Base-by-base conservation (phyloP, 345 rosid genomes). In the Eucalyptus regnans region DNA sequence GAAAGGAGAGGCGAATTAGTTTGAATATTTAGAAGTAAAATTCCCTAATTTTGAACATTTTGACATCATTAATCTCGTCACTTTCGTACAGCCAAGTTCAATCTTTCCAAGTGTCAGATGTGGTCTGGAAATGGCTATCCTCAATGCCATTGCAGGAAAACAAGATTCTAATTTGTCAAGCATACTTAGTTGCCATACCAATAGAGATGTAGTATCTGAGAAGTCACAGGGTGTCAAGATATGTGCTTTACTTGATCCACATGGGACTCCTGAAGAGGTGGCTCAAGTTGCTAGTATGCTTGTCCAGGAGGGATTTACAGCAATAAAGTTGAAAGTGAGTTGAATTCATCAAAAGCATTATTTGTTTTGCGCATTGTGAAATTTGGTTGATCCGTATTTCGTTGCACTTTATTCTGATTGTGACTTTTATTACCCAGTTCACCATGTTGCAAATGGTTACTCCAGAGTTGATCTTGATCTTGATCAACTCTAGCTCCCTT, bases 101-200 rank as follows among this genome's bases (percentile, higher is more conserved):
- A 91, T 97, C 92, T 95, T 95, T 90, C 97, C 98, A 15, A 97
- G 98, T 94, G 98, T 97, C 88, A 92, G 97, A 93, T 97, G 97
- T 90, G 99, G 99, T 91, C 88, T 97, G 89, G 99, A 97, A 94
- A 96, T 96, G 99, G 99, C 99, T 88, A 92, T 97, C 79, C 94
- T 97, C 86, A 95, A 91, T 91, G 99, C 96, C 50, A 64, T 96
- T 62, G 96, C 97, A 60, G 94, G 81, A 90, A 94, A 93, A 83
- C 92, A 93, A 91, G 93, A 93, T 90, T 92, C 93, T 80, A 92
- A 93, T 91, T 92, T 97, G 89, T 87, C 94, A 79, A 90, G 89
- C 89, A 90, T 96, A 86, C 94, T 94, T 71, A 90, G 90, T 89
- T 91, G 92, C 51, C 90, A 17, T 87, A 91, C 81, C 88, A 94